Evolutionary conservation across 192 early-diverging fungal genomes (phyloP), one percentile per base, ranked within the genome.

Genomic region (Podila epigama): DNA sequence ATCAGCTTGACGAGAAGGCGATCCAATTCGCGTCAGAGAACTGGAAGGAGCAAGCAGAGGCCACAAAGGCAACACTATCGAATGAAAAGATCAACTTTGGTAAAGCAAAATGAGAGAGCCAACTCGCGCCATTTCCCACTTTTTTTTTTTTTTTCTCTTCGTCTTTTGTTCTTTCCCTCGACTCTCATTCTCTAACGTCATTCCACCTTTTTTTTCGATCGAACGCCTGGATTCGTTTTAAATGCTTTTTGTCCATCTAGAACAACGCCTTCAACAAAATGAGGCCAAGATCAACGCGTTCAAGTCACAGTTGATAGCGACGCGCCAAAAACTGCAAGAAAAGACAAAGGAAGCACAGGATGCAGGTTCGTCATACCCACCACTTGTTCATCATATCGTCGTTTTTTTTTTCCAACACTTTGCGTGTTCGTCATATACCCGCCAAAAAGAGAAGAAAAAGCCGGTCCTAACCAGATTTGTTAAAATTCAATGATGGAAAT

Each of bases 21-120:
- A 52, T 64, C 28, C 60, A 68, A 13, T 59, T 37, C 15, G 32
- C 50, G 2, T 64, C 67, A n/a, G 56, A 56, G 16, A 51, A 58
- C 35, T 77, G 66, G 73, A 68, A 59, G 33, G 32, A 58, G 27
- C 55, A 77, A 33, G 73, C 73, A 15, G 60, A 77, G 12, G 73
- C 68, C 27, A 50, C 73, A 15, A 68, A 77, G 39, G 73, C 73
- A 2, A 28, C 54, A 7, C 66, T 77, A 5, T 34, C 59, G 12
- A 68, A 59, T 28, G 73, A 77, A 28, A 77, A 35, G 60, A 68
- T 77, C 40, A 77, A 63, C 39, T 44, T 51, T 63, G 73, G 73
- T 77, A 68, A 59, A 29, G 28, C 10, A 6, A 54, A 10, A 3
- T 4, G 32, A 31, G 6, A 7, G 6, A 54, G 8, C 4, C 5